Percentiles rank a stretch among this genome's conserved stretches.
Conservation (phyloP, 192 early-diverging fungal species). For the Podila clonocystis region DNA sequence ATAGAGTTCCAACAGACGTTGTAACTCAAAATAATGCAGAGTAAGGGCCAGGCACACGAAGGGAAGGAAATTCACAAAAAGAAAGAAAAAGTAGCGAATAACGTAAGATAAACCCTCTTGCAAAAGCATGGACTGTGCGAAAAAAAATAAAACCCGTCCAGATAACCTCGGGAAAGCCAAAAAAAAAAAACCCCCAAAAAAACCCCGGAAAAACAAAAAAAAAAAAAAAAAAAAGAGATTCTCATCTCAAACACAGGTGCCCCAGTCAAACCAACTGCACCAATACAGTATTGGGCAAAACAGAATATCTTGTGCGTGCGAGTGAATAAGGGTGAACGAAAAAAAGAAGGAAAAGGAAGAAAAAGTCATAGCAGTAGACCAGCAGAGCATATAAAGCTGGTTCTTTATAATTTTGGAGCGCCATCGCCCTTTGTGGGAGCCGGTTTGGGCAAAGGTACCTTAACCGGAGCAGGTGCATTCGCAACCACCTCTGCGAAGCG, state of each 20-base stretch:
- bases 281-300: neutral
- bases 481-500: conserved; percentile 67
- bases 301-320: neutral
- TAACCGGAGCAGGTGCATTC: conserved; percentile 43
- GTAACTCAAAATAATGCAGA: conserved; percentile 9
- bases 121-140: neutral
- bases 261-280: no score
- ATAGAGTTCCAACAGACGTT: neutral
- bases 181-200: no score
- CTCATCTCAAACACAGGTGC: no score
- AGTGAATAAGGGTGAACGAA: neutral
- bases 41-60: conserved; percentile 3
- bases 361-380: neutral
- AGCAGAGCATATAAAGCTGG: neutral
- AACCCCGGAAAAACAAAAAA: no score
- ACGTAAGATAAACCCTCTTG: neutral
- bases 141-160: neutral
- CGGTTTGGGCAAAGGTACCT: conserved; percentile 46
- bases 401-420: conserved; percentile 47
- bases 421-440: conserved; percentile 43
- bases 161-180: neutral
- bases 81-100: conserved; percentile 11
- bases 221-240: no score
- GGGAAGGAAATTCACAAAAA: neutral
- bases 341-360: neutral